Percentiles rank a stretch among this genome's conserved stretches.
These are phyloP conservation scores for Williopsis jadinii DNA, from an alignment of 1,139 yeast genomes.

Conservation along the genomic window DNA sequence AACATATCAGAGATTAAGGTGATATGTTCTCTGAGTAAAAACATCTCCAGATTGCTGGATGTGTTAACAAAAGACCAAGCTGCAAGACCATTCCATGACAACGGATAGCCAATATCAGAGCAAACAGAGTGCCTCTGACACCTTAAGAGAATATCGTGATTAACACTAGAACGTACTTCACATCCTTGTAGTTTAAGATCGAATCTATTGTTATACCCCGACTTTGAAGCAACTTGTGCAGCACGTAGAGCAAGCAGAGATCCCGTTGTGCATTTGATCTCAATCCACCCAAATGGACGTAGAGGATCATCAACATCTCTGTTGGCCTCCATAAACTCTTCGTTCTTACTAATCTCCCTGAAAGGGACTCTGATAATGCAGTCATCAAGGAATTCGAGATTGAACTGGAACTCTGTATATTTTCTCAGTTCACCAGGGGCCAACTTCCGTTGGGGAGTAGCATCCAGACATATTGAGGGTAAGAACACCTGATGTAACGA, in stretches of 20 bases:
- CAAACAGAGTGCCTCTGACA: constrained; percentile 54
- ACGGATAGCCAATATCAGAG: constrained; percentile 61
- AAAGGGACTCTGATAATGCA: constrained; percentile 73
- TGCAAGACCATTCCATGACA: constrained; percentile 75
- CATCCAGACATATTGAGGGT: constrained; percentile 61
- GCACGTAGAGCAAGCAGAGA: constrained; percentile 43
- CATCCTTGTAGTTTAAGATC: constrained; percentile 44
- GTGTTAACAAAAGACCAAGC: constrained; percentile 55
- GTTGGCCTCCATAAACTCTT: constrained; percentile 26
- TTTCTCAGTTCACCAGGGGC: constrained; percentile 45
- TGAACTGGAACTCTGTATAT: constrained; percentile 49
- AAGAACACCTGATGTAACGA: constrained; percentile 59
- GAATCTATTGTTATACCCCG: constrained; percentile 56
- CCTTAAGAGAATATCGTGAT: constrained; percentile 70
- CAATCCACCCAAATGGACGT: constrained; percentile 87
- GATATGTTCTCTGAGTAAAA: constrained; percentile 78
- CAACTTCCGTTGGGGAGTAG: constrained; percentile 36
- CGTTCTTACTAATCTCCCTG: constrained; percentile 76
- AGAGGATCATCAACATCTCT: constrained; percentile 29
- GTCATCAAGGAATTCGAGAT: constrained; percentile 50
- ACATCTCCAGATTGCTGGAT: constrained; percentile 50
- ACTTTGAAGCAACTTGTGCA: constrained; percentile 45
- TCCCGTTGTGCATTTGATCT: constrained; percentile 51
- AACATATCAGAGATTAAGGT: constrained; percentile 67
- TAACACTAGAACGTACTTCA: constrained; percentile 76